Base-by-base conservation (phyloP, 1,284 basidiomycete species). In the Marasmius sp. region DNA sequence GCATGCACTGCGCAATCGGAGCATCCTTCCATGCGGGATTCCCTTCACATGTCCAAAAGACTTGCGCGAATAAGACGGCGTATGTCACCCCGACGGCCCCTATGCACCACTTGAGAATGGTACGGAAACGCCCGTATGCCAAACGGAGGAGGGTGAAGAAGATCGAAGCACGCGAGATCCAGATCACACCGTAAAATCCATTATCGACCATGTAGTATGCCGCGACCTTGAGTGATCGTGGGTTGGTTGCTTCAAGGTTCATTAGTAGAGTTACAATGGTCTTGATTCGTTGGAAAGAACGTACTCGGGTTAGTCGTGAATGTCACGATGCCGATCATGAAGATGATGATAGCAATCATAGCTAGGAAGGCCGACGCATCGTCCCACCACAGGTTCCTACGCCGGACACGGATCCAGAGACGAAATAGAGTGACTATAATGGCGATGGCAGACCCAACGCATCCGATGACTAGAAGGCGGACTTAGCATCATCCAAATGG, bases 121-220 rank as follows among this genome's bases (percentile, higher is more conserved):
- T 6, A 12, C 55, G 55, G 10, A 47, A 43, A 33, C n/a, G 38
- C 22, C 55, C 55, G n/a, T 20, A 22, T 5, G 55, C 55, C 18
- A 57, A 16, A 6, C 55, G 55, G n/a, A 57, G 22, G 12, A 57
- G n/a, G 11, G 55, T 57, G 6, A 57, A 22, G 11, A 57, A 39
- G 37, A 57, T 57, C 20, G 55, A 57, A 11, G 41, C 27, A 20
- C 55, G 55, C 11, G 55, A 12, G 22, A 14, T 14, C 55, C 55
- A 57, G 39, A 57, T 57, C 3, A 47, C 43, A 27, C 39, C 55
- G 39, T 57, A 57, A 34, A 57, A 57, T 1, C 55, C 41, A n/a
- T 57, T 57, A 22, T 57, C 55, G 39, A 57, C 18, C 22, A 34
- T 34, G 43, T 57, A 57, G 55, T 57, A 57, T 3, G 18, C 55